These are phyloP conservation scores for Stygiomarasmius scandens DNA, from an alignment of 1,284 basidiomycete species.

Conservation along the genomic window DNA sequence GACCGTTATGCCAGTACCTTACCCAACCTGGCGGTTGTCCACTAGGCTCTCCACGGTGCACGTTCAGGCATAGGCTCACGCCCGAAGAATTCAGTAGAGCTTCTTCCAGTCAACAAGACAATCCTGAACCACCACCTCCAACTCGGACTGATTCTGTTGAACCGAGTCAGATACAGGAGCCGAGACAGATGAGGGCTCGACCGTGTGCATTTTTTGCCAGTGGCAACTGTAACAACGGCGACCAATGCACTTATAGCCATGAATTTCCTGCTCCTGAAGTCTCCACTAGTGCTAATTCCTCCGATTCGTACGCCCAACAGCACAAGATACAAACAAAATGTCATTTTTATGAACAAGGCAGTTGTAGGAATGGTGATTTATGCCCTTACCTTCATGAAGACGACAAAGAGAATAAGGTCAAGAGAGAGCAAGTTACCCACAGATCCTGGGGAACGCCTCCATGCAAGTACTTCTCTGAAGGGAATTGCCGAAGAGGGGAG, in stretches of 20 bases:
- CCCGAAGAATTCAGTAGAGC: constrained; percentile 4
- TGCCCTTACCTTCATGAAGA: constrained; percentile 26
- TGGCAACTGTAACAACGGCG: constrained; percentile 9
- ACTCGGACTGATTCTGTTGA: neutral
- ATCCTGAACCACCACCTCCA: neutral
- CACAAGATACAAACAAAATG: constrained; percentile 9
- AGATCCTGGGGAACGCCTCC: neutral
- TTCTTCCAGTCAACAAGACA: neutral
- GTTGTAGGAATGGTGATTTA: constrained; percentile 24
- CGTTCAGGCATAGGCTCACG: constrained; percentile 9
- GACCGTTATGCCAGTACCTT: constrained; percentile 8
- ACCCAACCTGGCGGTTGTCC: constrained; percentile 3
- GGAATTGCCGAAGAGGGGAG: neutral
- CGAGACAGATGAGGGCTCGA: neutral
- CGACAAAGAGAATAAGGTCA: neutral
- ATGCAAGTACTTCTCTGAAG: neutral
- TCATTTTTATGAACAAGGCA: constrained; percentile 22
- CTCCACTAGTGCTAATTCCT: neutral
- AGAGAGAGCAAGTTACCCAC: neutral
- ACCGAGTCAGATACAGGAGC: neutral
- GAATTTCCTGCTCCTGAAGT: neutral
- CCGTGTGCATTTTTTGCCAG: constrained; percentile 6
- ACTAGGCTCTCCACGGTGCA: constrained; percentile 2
- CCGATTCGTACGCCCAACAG: neutral
- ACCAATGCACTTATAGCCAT: constrained; percentile 9